Conservation (phyloP, 768 basidiomycete species). For the Hydnomerulius pinastri region DNA sequence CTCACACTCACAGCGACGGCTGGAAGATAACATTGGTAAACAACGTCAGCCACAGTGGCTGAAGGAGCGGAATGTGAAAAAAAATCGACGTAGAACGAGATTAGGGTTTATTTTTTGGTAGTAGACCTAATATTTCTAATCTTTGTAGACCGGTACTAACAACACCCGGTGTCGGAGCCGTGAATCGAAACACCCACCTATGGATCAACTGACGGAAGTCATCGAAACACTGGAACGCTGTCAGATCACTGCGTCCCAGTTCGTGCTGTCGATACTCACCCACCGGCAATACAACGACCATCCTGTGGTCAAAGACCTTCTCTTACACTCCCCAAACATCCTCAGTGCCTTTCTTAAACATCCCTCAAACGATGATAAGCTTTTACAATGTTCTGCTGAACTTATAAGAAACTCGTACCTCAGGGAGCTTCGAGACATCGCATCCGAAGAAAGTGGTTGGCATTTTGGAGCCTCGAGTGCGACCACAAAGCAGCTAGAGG, state of each 20-base stretch:
- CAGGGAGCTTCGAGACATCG: neutral
- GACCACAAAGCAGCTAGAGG: slow-evolving; percentile 5
- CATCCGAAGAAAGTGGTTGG: slow-evolving; percentile 7
- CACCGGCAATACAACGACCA: neutral
- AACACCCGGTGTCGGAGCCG: too few relatives aligned
- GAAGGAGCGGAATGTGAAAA: neutral
- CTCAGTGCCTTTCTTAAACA: neutral
- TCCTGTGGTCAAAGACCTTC: neutral
- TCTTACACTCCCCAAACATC: neutral
- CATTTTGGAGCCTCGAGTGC: slow-evolving; percentile 10
- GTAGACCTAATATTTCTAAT: too few relatives aligned
- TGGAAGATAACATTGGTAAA: slow-evolving; percentile 4
- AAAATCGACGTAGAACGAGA: neutral
- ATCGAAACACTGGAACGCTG: slow-evolving; percentile 20
- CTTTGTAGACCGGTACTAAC: too few relatives aligned
- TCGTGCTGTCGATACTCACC: neutral
- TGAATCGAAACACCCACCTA: neutral
- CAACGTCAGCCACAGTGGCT: slow-evolving; percentile 2
- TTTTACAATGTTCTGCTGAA: neutral
- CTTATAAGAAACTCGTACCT: neutral
- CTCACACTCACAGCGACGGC: slow-evolving; percentile 4
- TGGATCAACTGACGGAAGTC: neutral
- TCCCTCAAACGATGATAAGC: neutral
- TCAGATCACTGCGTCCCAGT: slow-evolving; percentile 17
- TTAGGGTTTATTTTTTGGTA: slow-evolving; percentile 3